phyloP scores from a whole-genome alignment of 1,284 basidiomycete species.

The Athelia psychrophila region DNA sequence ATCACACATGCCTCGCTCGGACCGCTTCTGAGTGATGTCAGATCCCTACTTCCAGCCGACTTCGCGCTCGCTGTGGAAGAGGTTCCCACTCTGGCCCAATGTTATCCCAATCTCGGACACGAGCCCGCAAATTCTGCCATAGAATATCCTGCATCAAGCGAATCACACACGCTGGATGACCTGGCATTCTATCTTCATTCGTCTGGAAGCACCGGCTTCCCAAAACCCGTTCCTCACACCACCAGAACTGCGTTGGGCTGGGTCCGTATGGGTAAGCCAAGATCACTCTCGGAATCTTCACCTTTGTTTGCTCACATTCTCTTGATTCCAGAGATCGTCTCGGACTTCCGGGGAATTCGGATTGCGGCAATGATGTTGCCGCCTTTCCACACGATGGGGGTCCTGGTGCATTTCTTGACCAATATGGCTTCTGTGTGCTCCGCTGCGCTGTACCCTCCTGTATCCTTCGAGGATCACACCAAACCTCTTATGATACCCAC shows the following conservation, averaged over 20 bases:
- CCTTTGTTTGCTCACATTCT: slow-evolving; percentile 10
- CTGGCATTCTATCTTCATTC: slow-evolving; percentile 19
- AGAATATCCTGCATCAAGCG: slow-evolving; percentile 16
- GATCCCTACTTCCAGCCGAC: slow-evolving; percentile 7
- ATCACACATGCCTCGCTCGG: slow-evolving; percentile 17
- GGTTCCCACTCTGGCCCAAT: slow-evolving; percentile 18
- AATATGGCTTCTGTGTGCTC: slow-evolving; percentile 15
- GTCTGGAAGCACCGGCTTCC: slow-evolving; percentile 24
- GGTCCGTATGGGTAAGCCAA: neutral
- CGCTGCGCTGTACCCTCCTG: slow-evolving; percentile 20
- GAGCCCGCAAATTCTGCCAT: slow-evolving; percentile 16
- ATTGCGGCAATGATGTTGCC: slow-evolving; percentile 29
- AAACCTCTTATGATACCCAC: slow-evolving; percentile 23
- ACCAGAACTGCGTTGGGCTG: slow-evolving; percentile 11
- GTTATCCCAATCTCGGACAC: slow-evolving; percentile 25
- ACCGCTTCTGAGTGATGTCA: slow-evolving; percentile 14
- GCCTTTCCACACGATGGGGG: slow-evolving; percentile 23
- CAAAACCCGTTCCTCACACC: slow-evolving; percentile 20
- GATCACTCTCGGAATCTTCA: too few relatives aligned
- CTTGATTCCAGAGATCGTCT: slow-evolving; percentile 13
- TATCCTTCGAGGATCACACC: neutral
- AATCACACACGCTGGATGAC: slow-evolving; percentile 3
- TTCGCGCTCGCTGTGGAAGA: slow-evolving; percentile 18
- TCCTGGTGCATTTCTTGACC: slow-evolving; percentile 18
- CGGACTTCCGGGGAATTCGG: slow-evolving; percentile 13